Evolutionary conservation across 1,284 basidiomycete species (phyloP), one percentile per base, ranked within the genome.

Genomic region (Fomitopsis palustris): DNA sequence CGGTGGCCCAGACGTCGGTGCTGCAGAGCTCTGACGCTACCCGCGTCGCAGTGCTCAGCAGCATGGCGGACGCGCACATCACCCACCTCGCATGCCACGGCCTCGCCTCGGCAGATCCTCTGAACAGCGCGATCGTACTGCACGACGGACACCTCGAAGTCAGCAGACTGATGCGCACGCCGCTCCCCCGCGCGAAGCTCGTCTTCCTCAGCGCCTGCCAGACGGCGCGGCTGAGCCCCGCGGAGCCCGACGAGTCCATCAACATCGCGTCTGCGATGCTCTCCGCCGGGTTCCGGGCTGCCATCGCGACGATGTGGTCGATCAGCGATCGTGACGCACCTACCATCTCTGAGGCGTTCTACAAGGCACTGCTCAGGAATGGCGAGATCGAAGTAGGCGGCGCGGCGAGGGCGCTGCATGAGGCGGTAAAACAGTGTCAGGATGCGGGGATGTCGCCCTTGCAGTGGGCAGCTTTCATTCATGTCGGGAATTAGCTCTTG

Each of bases 181-280:
- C 47, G 47, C 27, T 51, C 4, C n/a, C 47, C 31, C 23, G n/a
- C 47, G 47, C 47, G 12, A 31, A 19, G 29, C 47, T 51, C 23
- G 47, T 51, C 3, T 51, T 51, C n/a, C 27, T 51, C 14, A 51
- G 47, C 33, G 47, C 47, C 7, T 51, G 47, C n/a, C 47, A 51
- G 47, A 51, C 47, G n/a, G 47, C 47, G 27, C 47, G 47, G 10
- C 47, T 51, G 47, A 51, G 47, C n/a, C 16, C 31, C 7, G 25
- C 47, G 12, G 47, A 51, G 31, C 47, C 31, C 27, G 47, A 51
- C 31, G 47, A 51, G 31, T 51, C 47, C n/a, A 51, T 51, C 47
- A 51, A 51, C 31, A 51, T 51, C 47, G 47, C 47, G 31, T 51
- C 47, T 10, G 47, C 47, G 12, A 51, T 51, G 47, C 31, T 51